Evolutionary conservation across 176 grass and related monocot genomes (phyloP), one percentile per base, ranked within the genome.

Genomic region (Ensete glaucum): DNA sequence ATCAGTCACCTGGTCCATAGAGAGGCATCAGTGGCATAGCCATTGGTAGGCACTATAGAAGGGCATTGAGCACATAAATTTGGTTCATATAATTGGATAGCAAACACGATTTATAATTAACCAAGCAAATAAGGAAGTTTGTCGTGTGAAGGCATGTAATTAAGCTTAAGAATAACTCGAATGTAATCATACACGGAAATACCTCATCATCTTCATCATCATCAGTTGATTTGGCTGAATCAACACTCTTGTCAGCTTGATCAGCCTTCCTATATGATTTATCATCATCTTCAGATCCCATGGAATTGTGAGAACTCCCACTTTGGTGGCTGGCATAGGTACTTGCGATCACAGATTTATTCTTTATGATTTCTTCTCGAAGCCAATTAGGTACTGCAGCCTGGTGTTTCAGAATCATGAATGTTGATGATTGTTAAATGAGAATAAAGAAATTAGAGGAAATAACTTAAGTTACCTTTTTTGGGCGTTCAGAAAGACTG

Each of bases 331-430:
- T 29, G 17, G 76, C 62, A 81, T 81, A 71, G 29, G 69, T 72
- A 85, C 48, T 86, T 26, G 9, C 17, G 56, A 88, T 65, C 53
- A 76, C 73, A 11, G 88, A 82, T 81, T 91, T 99, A 72, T 87
- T 99, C 83, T 99, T 99, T 71, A 99, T 74, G 79, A 99, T 92
- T 93, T 99, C 88, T 82, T 99, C 95, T 71, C 86, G 82, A 77
- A 99, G 89, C 95, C 95, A 99, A 77, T 88, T 99, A 74, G 95
- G 95, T 50, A 99, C 95, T 51, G 90, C 86, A 78, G 82, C 80
- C 95, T 99, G 80, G 51, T 76, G 78, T 78, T 79, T 25, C 48
- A 80, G 16, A 65, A 74, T 14, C 43, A 77, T 27, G 17, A 21
- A 52, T 54, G 8, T 70, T 66, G 50, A 12, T 58, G 16, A 60